These are phyloP conservation scores for Drechslerella coelobrocha DNA, from an alignment of 2,329 filamentous ascomycete species.

Conservation along the genomic window DNA sequence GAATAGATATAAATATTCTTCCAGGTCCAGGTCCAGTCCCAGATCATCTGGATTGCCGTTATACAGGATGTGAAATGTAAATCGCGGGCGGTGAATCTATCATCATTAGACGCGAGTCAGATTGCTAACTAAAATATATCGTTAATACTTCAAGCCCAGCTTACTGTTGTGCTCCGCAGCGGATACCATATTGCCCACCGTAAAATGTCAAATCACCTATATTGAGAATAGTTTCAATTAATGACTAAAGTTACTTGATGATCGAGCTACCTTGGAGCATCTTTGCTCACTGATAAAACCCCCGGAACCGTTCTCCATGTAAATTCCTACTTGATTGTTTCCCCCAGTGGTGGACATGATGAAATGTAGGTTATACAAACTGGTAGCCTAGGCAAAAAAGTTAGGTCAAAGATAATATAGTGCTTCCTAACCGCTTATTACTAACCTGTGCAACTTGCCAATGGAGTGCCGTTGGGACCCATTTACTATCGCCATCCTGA, in stretches of 20 bases:
- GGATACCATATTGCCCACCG: conserved; percentile 67
- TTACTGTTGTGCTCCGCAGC: conserved; percentile 69
- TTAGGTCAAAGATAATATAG: conserved; percentile 53
- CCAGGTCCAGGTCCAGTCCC: conserved; percentile 69
- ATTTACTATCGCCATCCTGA: conserved; percentile 25
- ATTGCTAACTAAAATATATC: no score
- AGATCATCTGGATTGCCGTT: conserved; percentile 66
- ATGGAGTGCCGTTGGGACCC: conserved; percentile 63
- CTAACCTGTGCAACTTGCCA: conserved; percentile 69
- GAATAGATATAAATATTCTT: conserved; percentile 64
- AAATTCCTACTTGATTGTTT: conserved; percentile 65
- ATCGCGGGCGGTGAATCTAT: conserved; percentile 65
- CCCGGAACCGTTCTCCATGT: conserved; percentile 63
- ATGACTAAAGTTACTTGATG: conserved; percentile 62
- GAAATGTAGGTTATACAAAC: conserved; percentile 67
- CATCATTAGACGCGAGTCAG: no score
- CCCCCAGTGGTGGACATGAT: conserved; percentile 57
- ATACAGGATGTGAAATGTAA: conserved; percentile 63
- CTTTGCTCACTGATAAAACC: conserved; percentile 25
- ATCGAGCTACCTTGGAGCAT: conserved; percentile 82
- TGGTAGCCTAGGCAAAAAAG: conserved; percentile 61
- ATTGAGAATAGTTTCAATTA: conserved; percentile 60
- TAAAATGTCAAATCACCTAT: conserved; percentile 64
- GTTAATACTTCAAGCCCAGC: no score
- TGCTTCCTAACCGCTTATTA: conserved; percentile 24